Evolutionary conservation across 2,329 filamentous ascomycete species (phyloP).

Genomic region (Cercospora citrullina): DNA sequence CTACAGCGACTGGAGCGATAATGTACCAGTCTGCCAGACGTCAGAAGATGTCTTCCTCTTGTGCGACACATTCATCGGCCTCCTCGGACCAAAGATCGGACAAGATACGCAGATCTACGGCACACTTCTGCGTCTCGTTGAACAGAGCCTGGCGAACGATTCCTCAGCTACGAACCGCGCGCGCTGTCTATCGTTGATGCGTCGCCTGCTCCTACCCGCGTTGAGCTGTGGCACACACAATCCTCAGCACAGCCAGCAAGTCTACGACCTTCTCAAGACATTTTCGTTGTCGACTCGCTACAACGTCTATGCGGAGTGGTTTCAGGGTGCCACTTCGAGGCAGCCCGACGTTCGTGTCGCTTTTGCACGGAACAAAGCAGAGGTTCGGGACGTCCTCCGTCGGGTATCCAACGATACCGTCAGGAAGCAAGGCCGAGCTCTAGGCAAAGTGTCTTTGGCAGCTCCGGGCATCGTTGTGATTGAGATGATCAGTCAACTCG

Average conservation of each 20-base stretch:
- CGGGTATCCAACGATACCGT: slow-evolving; percentile 86
- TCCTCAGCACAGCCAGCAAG: slow-evolving; percentile 77
- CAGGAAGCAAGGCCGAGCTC: slow-evolving; percentile 76
- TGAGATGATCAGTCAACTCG: slow-evolving; percentile 84
- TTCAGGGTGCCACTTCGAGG: slow-evolving; percentile 70
- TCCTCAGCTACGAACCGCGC: slow-evolving; percentile 66
- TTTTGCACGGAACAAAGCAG: slow-evolving; percentile 72
- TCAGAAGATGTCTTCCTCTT: slow-evolving; percentile 89
- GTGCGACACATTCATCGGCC: slow-evolving; percentile 78
- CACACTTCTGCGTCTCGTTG: slow-evolving; percentile 83
- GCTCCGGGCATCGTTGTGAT: slow-evolving; percentile 90
- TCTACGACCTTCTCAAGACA: slow-evolving; percentile 78
- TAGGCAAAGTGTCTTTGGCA: slow-evolving; percentile 89
- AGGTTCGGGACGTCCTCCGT: slow-evolving; percentile 85
- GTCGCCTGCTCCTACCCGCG: slow-evolving; percentile 80
- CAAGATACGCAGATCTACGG: slow-evolving; percentile 74
- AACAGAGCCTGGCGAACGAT: slow-evolving; percentile 70
- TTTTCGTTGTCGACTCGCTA: slow-evolving; percentile 79
- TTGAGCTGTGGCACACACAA: slow-evolving; percentile 85
- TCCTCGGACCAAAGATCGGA: slow-evolving; percentile 86
- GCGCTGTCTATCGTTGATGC: slow-evolving; percentile 83
- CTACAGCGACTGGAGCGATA: slow-evolving; percentile 96
- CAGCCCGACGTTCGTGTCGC: slow-evolving; percentile 74
- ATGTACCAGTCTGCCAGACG: slow-evolving; percentile 84
- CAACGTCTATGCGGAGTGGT: slow-evolving; percentile 92